Conservation (phyloP, 345 rosid species). For the Rhizophora apiculata region DNA sequence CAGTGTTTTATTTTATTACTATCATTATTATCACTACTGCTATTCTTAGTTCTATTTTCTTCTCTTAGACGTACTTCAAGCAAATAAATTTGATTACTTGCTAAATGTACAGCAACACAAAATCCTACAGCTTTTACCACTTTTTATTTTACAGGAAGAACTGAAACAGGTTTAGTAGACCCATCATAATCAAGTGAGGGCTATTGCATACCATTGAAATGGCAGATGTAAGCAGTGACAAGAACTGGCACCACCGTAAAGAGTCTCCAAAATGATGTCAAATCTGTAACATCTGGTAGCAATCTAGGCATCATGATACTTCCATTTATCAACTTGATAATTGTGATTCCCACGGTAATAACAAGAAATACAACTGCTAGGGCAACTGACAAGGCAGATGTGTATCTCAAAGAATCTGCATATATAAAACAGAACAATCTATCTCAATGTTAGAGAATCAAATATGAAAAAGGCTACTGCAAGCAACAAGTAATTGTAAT, state of each 20-base stretch:
- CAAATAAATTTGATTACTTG: background rate
- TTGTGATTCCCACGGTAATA: constrained; percentile 63
- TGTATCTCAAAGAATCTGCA: constrained; percentile 87
- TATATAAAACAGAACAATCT: constrained; percentile 22
- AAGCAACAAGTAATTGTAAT: background rate
- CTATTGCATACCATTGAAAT: constrained; percentile 61
- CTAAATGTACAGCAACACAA: background rate
- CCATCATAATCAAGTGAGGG: background rate
- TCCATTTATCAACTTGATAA: constrained; percentile 56
- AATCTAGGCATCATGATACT: constrained; percentile 74
- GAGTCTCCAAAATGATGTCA: constrained; percentile 71
- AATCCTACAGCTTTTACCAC: background rate
- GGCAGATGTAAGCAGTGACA: constrained; percentile 88
- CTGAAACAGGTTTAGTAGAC: background rate
- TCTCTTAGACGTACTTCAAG: background rate
- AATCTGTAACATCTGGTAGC: constrained; percentile 63
- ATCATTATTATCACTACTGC: no score
- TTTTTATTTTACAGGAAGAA: background rate
- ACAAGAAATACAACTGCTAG: constrained; percentile 80
- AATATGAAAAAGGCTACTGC: background rate
- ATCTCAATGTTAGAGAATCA: constrained; percentile 9
- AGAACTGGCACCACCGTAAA: constrained; percentile 91
- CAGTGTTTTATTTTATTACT: no score
- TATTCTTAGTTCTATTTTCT: no score
- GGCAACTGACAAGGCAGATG: constrained; percentile 81